Evolutionary conservation across 768 basidiomycete genomes (phyloP), one percentile per base, ranked within the genome.

Genomic region (Lepiota venenata): DNA sequence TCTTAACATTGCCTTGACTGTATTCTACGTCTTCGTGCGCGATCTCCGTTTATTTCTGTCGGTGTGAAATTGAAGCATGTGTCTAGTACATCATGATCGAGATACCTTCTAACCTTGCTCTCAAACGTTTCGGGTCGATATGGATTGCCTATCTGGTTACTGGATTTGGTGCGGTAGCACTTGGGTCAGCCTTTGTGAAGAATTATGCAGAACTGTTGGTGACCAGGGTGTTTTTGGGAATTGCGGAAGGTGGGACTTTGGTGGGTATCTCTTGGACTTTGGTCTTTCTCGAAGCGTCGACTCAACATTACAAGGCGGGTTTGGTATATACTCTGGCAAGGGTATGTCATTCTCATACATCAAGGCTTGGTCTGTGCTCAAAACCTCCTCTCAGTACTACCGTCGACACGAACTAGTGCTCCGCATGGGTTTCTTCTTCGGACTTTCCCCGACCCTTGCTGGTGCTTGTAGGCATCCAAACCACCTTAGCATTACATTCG

Each of bases 201-300:
- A 68, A 63, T 37, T 73, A 68, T 54, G 52, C 60, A 3, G 66
- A 66, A 0, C 59, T 77, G 20, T 61, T 76, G 5, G 70, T 60
- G 4, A 74, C 73, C 0, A 61, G 75, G 35, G 65, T 75, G 1
- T 68, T 77, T 43, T 61, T 77, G 15, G 74, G 74, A 35, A 64
- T 76, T 14, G 67, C 71, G 21, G 75, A 77, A 58, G 73, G 72
- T 12, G 75, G 75, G 25, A 74, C 74, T 0, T 54, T 77, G 65
- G 74, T 74, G 47, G 25, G 69, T 63, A 9, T 18, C 6, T 40
- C 12, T 47, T 40, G 36, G 50, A 35, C 2, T 53, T 15, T 25
- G 39, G 22, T 12, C 29, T 29, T 32, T 16, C 37, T 50, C 16
- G 12, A 25, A 16, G 2, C 25, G 50, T 32, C 36, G 40, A 50